Percentiles rank a stretch among this genome's conserved stretches.
Evolutionary conservation across 176 grass and related monocot species (phyloP).

Genomic region (Hordeum vulgare): DNA sequence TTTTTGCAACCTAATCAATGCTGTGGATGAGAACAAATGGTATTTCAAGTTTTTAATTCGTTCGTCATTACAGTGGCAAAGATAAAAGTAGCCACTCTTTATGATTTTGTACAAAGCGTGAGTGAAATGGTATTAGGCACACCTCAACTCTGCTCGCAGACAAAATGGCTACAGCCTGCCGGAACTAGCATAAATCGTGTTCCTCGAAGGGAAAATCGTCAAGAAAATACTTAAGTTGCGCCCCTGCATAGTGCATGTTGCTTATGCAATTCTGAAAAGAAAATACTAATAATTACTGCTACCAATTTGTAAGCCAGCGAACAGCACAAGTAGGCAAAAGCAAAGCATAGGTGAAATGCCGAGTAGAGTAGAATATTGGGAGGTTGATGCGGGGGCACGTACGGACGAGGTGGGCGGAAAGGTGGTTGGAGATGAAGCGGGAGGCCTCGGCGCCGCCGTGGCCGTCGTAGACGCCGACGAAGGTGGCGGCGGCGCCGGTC

Average conservation of each 20-base stretch:
- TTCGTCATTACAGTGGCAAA: neutral
- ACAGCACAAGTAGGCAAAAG: neutral
- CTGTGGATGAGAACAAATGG: no score
- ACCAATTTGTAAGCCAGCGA: neutral
- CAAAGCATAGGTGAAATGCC: neutral
- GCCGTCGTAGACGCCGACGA: slow-evolving; percentile 94
- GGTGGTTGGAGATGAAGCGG: slow-evolving; percentile 82
- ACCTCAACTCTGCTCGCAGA: neutral
- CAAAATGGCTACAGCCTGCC: neutral
- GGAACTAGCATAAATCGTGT: neutral
- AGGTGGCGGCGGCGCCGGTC: slow-evolving; percentile 54
- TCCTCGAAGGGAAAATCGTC: neutral
- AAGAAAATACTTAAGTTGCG: neutral
- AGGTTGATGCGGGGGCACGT: no score
- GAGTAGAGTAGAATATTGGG: no score
- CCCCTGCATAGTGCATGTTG: neutral
- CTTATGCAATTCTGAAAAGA: neutral
- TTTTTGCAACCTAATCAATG: no score
- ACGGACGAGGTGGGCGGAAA: slow-evolving; percentile 83
- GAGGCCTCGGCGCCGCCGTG: slow-evolving; percentile 94
- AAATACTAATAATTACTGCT: neutral
- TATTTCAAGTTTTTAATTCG: neutral
- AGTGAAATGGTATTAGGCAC: neutral
- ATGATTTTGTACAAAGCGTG: neutral
- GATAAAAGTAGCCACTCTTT: neutral